Evolutionary conservation across 2,329 filamentous ascomycete species (phyloP).

Genomic region (Escovopsis sp.): DNA sequence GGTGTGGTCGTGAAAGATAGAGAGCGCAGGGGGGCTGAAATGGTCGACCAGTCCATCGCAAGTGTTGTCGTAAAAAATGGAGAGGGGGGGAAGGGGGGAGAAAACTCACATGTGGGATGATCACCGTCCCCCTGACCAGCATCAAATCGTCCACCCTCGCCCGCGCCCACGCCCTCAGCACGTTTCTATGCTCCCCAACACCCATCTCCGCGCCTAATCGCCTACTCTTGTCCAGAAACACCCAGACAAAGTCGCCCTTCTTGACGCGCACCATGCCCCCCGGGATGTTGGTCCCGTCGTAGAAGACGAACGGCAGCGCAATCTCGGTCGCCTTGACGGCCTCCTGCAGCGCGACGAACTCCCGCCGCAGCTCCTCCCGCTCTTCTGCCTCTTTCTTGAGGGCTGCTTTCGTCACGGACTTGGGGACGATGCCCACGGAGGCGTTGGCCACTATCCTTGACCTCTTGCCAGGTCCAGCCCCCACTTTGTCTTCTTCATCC

Average conservation of each 20-base stretch:
- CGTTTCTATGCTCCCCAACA: conserved; percentile 53
- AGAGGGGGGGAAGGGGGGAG: conserved; percentile 1
- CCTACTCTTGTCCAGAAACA: conserved; percentile 80
- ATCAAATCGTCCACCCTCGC: conserved; percentile 92
- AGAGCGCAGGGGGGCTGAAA: too few relatives aligned
- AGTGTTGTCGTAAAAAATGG: too few relatives aligned
- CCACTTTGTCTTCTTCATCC: too few relatives aligned
- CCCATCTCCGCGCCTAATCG: conserved; percentile 78
- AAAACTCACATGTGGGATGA: conserved; percentile 75
- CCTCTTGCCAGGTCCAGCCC: not conserved
- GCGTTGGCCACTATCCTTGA: conserved; percentile 46
- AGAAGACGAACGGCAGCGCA: conserved; percentile 87
- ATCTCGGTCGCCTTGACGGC: conserved; percentile 81
- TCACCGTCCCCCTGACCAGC: conserved; percentile 77
- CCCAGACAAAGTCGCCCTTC: conserved; percentile 86
- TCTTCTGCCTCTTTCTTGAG: conserved; percentile 65
- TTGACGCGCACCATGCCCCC: conserved; percentile 74
- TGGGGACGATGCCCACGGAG: conserved; percentile 49
- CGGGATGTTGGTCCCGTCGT: conserved; percentile 81
- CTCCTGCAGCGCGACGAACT: conserved; percentile 73
- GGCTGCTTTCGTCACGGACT: conserved; percentile 53
- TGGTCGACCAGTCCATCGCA: too few relatives aligned
- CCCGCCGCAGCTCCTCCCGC: conserved; percentile 61
- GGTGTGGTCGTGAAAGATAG: too few relatives aligned
- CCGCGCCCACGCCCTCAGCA: conserved; percentile 70